Evolutionary conservation across 306 rosid species (phyloP).

Genomic region (Gynostemma pentaphyllum): DNA sequence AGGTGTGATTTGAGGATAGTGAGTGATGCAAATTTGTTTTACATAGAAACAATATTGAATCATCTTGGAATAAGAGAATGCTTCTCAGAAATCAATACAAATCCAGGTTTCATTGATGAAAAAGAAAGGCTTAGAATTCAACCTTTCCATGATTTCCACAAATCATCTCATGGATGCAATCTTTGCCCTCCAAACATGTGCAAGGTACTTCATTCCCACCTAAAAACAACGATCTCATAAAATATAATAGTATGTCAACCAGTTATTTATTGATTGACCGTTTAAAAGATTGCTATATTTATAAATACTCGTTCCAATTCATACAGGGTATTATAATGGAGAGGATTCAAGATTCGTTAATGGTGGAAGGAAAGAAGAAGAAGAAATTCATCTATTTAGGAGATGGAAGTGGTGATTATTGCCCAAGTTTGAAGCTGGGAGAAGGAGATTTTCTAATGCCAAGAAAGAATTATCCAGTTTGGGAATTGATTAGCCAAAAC

Average conservation of each 20-base stretch:
- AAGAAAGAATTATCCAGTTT: slow-evolving; percentile 42
- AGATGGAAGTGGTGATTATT: slow-evolving; percentile 51
- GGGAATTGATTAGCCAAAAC: slow-evolving; percentile 40
- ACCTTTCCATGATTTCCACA: slow-evolving; percentile 13
- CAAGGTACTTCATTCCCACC: slow-evolving; percentile 51
- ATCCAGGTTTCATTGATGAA: slow-evolving; percentile 3
- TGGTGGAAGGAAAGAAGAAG: slow-evolving; percentile 2
- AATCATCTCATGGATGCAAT: slow-evolving; percentile 35
- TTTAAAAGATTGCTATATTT: too few species aligned
- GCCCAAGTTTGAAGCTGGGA: slow-evolving; percentile 46
- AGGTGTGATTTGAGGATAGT: slow-evolving; percentile 11
- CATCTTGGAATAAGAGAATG: slow-evolving; percentile 5
- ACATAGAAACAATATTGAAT: slow-evolving; percentile 5
- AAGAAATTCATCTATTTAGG: slow-evolving; percentile 50
- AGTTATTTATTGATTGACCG: too few species aligned
- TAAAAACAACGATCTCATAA: too few species aligned
- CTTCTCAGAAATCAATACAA: slow-evolving; percentile 5
- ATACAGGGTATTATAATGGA: slow-evolving; percentile 40
- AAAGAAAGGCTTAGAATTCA: slow-evolving; percentile 5
- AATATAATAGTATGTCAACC: too few species aligned
- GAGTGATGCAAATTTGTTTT: slow-evolving; percentile 7
- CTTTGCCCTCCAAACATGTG: slow-evolving; percentile 67
- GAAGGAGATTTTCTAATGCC: slow-evolving; percentile 46
- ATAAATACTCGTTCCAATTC: too few species aligned
- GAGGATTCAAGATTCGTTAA: slow-evolving; percentile 24